Percentiles rank a stretch among this genome's conserved stretches.
Evolutionary conservation across 2,329 filamentous ascomycete species (phyloP).

Genomic region (Aureobasidium sp.): DNA sequence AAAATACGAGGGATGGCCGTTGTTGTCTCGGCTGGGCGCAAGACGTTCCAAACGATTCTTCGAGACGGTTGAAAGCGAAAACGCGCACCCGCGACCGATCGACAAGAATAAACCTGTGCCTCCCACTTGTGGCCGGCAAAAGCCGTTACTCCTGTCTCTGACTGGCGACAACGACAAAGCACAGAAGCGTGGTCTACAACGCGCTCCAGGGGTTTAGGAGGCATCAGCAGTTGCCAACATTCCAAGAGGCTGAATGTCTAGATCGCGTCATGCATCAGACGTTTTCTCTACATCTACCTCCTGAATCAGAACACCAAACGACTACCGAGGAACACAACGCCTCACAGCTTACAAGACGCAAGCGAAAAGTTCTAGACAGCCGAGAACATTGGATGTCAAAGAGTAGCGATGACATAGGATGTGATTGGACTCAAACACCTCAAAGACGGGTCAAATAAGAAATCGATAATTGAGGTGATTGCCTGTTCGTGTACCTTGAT

Average conservation of each 20-base stretch:
- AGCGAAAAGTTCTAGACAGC: neutral
- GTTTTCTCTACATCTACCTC: neutral
- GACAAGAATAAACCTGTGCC: neutral
- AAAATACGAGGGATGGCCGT: neutral
- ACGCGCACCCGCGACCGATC: neutral
- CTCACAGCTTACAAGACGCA: neutral
- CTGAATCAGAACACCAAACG: neutral
- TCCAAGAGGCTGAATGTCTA: neutral
- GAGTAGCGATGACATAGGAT: neutral
- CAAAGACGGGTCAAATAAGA: neutral
- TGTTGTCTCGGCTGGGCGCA: constrained; percentile 1
- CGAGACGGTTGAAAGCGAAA: neutral
- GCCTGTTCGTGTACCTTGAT: neutral
- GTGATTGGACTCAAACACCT: neutral
- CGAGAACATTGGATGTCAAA: neutral
- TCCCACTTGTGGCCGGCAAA: neutral
- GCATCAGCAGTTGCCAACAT: neutral
- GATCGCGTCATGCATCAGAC: neutral
- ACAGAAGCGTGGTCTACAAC: neutral
- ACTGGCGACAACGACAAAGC: neutral
- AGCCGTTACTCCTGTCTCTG: neutral
- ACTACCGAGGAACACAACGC: neutral
- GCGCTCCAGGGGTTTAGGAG: neutral
- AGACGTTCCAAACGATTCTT: neutral
- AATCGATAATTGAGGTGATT: neutral